Percentiles rank a stretch among this genome's conserved stretches.
Conservation (phyloP, 805 yeast species). For the Zygosaccharomyces bisporus region DNA sequence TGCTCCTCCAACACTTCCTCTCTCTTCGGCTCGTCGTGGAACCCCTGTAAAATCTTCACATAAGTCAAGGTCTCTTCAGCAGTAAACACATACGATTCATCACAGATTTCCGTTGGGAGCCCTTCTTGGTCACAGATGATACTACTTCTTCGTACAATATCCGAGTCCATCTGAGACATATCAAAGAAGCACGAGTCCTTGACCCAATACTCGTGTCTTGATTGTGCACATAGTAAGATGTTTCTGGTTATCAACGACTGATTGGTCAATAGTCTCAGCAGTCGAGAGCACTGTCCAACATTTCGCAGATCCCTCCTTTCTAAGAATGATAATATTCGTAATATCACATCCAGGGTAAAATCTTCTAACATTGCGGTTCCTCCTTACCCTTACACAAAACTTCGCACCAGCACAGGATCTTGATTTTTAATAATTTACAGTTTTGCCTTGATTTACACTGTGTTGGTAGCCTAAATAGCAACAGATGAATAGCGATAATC, state of each 20-base stretch:
- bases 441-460: not conserved
- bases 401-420: not conserved
- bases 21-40: conserved; percentile 10
- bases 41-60: conserved; percentile 20
- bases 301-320: conserved; percentile 24
- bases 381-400: not conserved
- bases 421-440: not conserved
- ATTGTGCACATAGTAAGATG: conserved; percentile 12
- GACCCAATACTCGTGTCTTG: conserved; percentile 20
- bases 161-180: conserved; percentile 8
- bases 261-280: conserved; percentile 26
- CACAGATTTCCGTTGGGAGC: not conserved
- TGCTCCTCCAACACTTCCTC: not conserved
- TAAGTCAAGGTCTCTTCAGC: conserved; percentile 16
- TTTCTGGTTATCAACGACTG: conserved; percentile 23
- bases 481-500: conserved; percentile 1
- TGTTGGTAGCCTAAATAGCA: not conserved
- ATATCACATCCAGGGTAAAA: conserved; percentile 27
- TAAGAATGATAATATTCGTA: conserved; percentile 24
- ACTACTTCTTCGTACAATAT: conserved; percentile 1
- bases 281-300: conserved; percentile 22
- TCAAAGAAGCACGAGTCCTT: conserved; percentile 22
- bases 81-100: not conserved
- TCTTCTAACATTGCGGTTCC: conserved; percentile 14
- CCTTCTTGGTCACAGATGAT: conserved; percentile 1